Evolutionary conservation across 345 rosid genomes (phyloP).

Genomic region (Sisymbrium altissimum): DNA sequence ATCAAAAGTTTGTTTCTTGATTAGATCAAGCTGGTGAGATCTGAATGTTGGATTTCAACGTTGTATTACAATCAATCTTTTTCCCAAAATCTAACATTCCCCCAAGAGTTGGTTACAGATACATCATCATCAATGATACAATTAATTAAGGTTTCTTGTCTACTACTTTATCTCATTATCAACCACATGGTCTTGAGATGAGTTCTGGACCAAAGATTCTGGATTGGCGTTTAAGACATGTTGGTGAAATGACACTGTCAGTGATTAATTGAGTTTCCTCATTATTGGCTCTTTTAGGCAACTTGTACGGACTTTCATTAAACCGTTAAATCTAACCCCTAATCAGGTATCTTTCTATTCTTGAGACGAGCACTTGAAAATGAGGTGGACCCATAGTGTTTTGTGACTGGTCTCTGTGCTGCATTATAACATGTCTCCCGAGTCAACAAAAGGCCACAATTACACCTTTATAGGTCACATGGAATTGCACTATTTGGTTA

Average conservation of each 20-base stretch:
- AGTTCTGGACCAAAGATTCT: conserved; percentile 23
- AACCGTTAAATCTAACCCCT: conserved; percentile 16
- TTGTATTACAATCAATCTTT: not conserved
- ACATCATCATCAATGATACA: conserved; percentile 21
- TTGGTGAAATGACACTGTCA: conserved; percentile 31
- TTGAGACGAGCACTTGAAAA: conserved; percentile 3
- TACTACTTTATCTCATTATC: conserved; percentile 29
- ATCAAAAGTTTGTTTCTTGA: conserved; percentile 1
- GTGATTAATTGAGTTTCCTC: conserved; percentile 26
- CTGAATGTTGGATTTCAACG: not conserved
- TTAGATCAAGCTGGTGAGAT: conserved; percentile 5
- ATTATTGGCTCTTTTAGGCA: conserved; percentile 26
- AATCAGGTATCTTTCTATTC: conserved; percentile 26
- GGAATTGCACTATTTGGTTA: conserved; percentile 15
- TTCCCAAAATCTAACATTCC: conserved; percentile 3
- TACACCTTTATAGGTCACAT: conserved; percentile 22
- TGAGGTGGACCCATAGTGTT: conserved; percentile 12
- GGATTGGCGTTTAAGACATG: conserved; percentile 21
- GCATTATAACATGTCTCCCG: conserved; percentile 21
- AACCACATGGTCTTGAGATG: conserved; percentile 28
- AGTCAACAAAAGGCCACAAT: conserved; percentile 12
- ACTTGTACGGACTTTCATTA: conserved; percentile 26
- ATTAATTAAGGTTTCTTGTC: conserved; percentile 31
- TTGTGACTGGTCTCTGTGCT: conserved; percentile 13
- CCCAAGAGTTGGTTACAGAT: conserved; percentile 16